These are phyloP conservation scores for Diaporthe eres DNA, from an alignment of 2,329 filamentous ascomycete species.

Conservation along the genomic window DNA sequence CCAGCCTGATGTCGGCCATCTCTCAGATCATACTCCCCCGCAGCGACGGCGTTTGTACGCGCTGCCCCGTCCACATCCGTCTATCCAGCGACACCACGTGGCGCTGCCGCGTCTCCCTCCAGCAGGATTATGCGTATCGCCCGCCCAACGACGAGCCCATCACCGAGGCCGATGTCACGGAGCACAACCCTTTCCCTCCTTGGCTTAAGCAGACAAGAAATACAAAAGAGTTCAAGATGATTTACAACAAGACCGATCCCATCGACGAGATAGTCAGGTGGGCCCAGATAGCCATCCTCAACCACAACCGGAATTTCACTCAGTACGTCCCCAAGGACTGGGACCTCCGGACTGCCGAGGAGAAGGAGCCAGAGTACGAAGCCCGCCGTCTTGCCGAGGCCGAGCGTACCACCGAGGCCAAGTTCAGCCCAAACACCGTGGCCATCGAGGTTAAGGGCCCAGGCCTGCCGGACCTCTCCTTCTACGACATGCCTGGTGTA, in stretches of 20 bases:
- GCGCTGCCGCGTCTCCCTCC: conserved; percentile 77
- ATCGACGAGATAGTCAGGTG: conserved; percentile 79
- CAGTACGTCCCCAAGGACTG: conserved; percentile 66
- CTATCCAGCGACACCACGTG: conserved; percentile 73
- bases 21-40: conserved; percentile 80
- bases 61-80: conserved; percentile 86
- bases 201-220: conserved; percentile 70
- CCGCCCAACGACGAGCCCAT: conserved; percentile 57
- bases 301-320: conserved; percentile 69
- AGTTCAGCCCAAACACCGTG: conserved; percentile 88
- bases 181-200: conserved; percentile 70
- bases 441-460: conserved; percentile 82
- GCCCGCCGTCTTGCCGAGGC: conserved; percentile 49
- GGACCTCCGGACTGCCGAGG: conserved; percentile 44
- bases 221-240: conserved; percentile 73
- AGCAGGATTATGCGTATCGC: conserved; percentile 73
- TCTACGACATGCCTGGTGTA: conserved; percentile 88
- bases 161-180: conserved; percentile 62
- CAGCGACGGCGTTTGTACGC: conserved; percentile 80
- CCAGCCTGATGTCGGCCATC: conserved; percentile 75
- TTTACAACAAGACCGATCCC: conserved; percentile 72
- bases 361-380: conserved; percentile 39
- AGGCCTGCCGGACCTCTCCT: conserved; percentile 79
- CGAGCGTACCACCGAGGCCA: conserved; percentile 65
- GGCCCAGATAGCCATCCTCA: conserved; percentile 84